These are phyloP conservation scores for Penicillium waksmanii DNA, from an alignment of 495 filamentous ascomycete genomes.

Conservation along the genomic window DNA sequence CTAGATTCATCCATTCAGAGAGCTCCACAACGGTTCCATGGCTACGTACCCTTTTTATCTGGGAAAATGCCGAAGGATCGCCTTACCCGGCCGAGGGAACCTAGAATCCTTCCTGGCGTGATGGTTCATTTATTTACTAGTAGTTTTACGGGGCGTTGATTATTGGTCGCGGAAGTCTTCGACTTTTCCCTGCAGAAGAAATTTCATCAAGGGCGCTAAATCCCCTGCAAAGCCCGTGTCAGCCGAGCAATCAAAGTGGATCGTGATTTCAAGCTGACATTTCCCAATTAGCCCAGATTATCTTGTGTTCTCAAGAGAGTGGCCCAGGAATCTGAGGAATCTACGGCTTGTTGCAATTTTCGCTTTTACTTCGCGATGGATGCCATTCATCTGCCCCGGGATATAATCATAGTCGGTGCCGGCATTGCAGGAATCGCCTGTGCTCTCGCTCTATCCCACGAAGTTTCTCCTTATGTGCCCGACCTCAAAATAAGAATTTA, in stretches of 20 bases:
- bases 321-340: too few species aligned
- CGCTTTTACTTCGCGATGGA: conserved; percentile 12
- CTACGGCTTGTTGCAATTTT: too few species aligned
- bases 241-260: too few species aligned
- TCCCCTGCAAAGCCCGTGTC: not conserved
- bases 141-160: not conserved
- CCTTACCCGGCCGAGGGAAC: conserved; percentile 29
- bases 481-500: conserved; percentile 56
- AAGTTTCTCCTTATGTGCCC: conserved; percentile 47
- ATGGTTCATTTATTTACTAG: conserved; percentile 2
- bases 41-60: not conserved
- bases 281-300: too few species aligned
- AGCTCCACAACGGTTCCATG: conserved; percentile 23
- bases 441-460: conserved; percentile 55
- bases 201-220: not conserved
- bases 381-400: conserved; percentile 27
- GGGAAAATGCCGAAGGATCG: conserved; percentile 28
- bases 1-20: conserved; percentile 5
- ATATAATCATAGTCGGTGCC: conserved; percentile 57
- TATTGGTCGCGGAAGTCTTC: not conserved
- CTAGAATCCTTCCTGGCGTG: conserved; percentile 10
- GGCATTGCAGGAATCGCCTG: conserved; percentile 60
- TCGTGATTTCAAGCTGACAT: too few species aligned
- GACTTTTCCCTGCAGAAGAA: not conserved
- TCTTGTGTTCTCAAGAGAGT: too few species aligned